phyloP scores from a whole-genome alignment of 306 rosid species.

The Cicer arietinum region DNA sequence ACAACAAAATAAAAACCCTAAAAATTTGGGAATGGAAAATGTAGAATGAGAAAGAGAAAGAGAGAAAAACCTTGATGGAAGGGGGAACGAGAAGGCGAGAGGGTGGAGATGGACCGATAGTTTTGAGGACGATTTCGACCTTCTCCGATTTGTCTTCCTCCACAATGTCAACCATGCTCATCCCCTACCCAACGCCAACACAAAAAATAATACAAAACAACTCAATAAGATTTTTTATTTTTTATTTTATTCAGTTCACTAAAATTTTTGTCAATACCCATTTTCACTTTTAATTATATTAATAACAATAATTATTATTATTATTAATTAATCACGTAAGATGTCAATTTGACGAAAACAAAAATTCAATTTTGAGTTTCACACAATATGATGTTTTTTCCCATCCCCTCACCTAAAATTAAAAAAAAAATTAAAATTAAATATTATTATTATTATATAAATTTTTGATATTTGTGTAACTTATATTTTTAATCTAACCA shows the following conservation, averaged over 20 bases:
- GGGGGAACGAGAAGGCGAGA: conserved; percentile 77
- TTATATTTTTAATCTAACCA: too few relatives aligned
- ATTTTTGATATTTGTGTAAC: too few relatives aligned
- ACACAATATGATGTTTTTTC: too few relatives aligned
- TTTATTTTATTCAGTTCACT: too few relatives aligned
- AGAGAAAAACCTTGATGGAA: conserved; percentile 59
- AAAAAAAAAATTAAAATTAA: too few relatives aligned
- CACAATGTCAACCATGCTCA: conserved; percentile 61
- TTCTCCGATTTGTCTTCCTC: conserved; percentile 50
- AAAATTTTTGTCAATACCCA: background rate
- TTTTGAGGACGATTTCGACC: conserved; percentile 75
- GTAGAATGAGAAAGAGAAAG: background rate
- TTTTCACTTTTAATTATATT: background rate
- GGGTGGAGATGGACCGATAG: conserved; percentile 88
- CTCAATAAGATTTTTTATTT: too few relatives aligned
- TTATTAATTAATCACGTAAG: too few relatives aligned
- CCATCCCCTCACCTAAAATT: too few relatives aligned
- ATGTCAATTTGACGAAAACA: too few relatives aligned
- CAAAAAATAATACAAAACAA: background rate
- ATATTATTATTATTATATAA: too few relatives aligned
- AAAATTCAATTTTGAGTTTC: too few relatives aligned
- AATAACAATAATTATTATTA: too few relatives aligned
- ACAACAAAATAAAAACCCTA: background rate
- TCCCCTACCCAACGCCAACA: background rate
- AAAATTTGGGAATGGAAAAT: conserved; percentile 18